Base-by-base conservation (phyloP, 2,329 filamentous ascomycete species). In the Pestalotiopsis sp. region DNA sequence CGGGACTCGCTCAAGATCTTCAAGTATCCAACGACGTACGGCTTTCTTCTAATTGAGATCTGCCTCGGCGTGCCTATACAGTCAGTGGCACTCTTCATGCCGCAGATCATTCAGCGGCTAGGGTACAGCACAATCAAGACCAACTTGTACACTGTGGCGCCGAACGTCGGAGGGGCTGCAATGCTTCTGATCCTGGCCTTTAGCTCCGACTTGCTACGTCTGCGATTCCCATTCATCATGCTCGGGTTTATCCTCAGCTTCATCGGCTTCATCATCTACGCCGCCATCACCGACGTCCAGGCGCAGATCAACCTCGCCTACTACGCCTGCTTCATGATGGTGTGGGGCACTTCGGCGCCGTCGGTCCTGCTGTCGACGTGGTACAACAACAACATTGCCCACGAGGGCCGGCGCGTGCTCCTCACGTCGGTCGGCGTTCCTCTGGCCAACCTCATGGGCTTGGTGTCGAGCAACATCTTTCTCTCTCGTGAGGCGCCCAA, bases 351-450 rank as follows among this genome's bases (percentile, higher is more conserved):
- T 0, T 91, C 89, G 1, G 92, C 92, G 0, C 92, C 93, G 0
- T 92, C 89, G 0, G 92, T 94, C 6, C 82, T 95, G 12, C 82
- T 91, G 14, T 78, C 76, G 59, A 79, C 78, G 6, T 91, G 90
- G 90, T 94, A 94, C 81, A 94, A 93, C 81, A 95, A 95, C 83
- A 95, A 95, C 77, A 87, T 94, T 67, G 92, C 92, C 1, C 88
- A 95, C 74, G 93, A 95, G 79, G 90, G 91, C 68, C 88, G 89
- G 52, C 90, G 92, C 60, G 85, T 93, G 4, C 84, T 90, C 0
- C 82, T 94, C 13, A 94, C 92, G 0, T 90, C 88, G 36, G 86
- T 94, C 23, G 91, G 90, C 25, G 92, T 95, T 0, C 92, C 92
- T 0, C 78, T 93, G 9, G 92, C 92, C 3, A 95, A 95, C 72